phyloP scores from a whole-genome alignment of 345 rosid genomes.

The Hibiscus trionum region DNA sequence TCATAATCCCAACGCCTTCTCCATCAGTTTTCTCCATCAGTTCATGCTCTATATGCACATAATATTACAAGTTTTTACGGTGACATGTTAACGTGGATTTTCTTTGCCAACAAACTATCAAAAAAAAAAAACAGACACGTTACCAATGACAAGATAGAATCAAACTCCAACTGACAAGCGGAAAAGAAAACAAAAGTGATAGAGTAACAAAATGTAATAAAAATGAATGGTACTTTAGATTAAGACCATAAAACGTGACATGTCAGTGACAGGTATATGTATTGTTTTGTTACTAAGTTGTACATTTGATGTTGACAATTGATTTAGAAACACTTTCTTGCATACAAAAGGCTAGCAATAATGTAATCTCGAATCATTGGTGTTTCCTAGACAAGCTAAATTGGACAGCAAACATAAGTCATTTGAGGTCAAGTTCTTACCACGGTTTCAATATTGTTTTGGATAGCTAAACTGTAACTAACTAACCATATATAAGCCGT shows the following conservation, averaged over 20 bases:
- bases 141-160: too few relatives aligned
- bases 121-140: too few relatives aligned
- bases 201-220: neutral
- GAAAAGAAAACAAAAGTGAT: neutral
- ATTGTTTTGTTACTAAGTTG: neutral
- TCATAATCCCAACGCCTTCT: too few relatives aligned
- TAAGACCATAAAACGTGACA: neutral
- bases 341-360: neutral
- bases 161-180: neutral
- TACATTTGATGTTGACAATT: neutral
- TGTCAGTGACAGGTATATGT: neutral
- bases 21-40: too few relatives aligned
- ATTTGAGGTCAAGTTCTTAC: neutral
- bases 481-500: too few relatives aligned
- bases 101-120: too few relatives aligned
- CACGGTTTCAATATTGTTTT: neutral
- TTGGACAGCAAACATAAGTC: neutral
- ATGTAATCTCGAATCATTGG: neutral
- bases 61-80: too few relatives aligned
- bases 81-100: too few relatives aligned
- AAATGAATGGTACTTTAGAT: too few relatives aligned
- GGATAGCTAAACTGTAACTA: neutral
- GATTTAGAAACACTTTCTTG: neutral
- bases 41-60: too few relatives aligned
- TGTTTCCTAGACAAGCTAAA: neutral